Base-by-base conservation (phyloP, 805 yeast species). In the Pichia exigua region DNA sequence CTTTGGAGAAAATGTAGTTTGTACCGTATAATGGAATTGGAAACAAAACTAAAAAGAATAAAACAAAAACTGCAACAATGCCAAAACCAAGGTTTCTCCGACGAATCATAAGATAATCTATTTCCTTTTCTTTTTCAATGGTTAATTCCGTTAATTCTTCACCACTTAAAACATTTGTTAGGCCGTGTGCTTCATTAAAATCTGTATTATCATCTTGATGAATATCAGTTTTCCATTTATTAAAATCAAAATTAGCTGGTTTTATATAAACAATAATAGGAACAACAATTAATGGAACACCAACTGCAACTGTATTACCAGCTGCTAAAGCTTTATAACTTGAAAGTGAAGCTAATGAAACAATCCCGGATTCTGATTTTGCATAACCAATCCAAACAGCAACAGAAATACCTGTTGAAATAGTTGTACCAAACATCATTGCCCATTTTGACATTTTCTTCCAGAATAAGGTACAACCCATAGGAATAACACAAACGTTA, bases 231-330 rank as follows among this genome's bases (percentile, higher is more conserved):
- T 71, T 71, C 71, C 78, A 73, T 27, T 71, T 62, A 42, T 67
- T 60, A 81, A 82, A 79, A 60, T 79, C 79, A 58, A 76, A 79
- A 47, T 61, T 53, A 4, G 79, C 81, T 55, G 73, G 74, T 61
- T 69, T 73, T 8, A 64, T 57, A 40, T 67, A 64, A 6, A 80
- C 77, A 47, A 79, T 66, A 3, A 71, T 58, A 20, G 79, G 82
- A 47, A 75, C 62, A 32, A 75, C 59, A 15, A 79, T 54, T 42
- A 71, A 56, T 1, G 83, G 83, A 24, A 76, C 64, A 48, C 73
- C 74, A 52, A 79, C 69, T 1, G 83, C 82, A 54, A 77, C 76
- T 17, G 78, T 76, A 60, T 79, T 79, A 44, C 84, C 84, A 1
- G 79, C 77, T 53, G 79, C 74, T 74, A 74, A 75, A 22, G 83